A percentile compares a stretch with the other conserved stretches of the same genome.
These are phyloP conservation scores for Mucor ambiguus DNA, from an alignment of 371 early-diverging fungal species.

Conservation along the genomic window DNA sequence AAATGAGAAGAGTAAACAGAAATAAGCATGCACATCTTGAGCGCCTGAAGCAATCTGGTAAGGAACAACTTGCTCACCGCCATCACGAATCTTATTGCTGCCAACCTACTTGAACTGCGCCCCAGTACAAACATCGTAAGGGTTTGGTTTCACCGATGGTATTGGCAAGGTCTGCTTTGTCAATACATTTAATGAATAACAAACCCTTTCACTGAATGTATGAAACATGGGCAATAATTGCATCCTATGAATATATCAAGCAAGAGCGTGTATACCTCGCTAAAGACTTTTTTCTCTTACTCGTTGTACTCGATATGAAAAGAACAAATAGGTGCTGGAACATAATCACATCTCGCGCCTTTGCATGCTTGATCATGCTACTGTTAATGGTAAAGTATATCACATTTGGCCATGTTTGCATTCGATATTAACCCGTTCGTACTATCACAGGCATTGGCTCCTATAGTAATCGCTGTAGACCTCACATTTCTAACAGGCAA, in stretches of 20 bases:
- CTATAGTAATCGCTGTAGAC: constrained; percentile 18
- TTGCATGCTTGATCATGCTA: background rate
- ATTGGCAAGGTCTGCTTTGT: background rate
- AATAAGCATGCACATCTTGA: too few relatives aligned
- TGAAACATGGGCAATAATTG: background rate
- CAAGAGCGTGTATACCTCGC: background rate
- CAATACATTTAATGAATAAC: background rate
- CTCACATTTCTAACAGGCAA: constrained; percentile 19
- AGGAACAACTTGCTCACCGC: background rate
- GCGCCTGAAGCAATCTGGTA: too few relatives aligned
- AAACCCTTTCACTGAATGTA: background rate
- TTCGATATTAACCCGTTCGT: background rate
- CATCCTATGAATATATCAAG: background rate
- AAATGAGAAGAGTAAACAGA: too few relatives aligned
- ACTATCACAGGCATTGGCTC: constrained; percentile 14
- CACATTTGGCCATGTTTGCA: background rate
- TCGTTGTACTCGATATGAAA: background rate
- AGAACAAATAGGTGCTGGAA: background rate
- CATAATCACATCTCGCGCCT: background rate
- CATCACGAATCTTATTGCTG: too few relatives aligned
- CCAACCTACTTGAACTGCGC: too few relatives aligned
- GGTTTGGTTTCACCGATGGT: constrained; percentile 1
- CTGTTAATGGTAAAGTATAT: background rate
- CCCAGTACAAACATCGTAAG: background rate
- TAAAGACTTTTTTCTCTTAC: background rate